These are phyloP conservation scores for Tarenaya hassleriana DNA, from an alignment of 345 rosid species.

Conservation along the genomic window DNA sequence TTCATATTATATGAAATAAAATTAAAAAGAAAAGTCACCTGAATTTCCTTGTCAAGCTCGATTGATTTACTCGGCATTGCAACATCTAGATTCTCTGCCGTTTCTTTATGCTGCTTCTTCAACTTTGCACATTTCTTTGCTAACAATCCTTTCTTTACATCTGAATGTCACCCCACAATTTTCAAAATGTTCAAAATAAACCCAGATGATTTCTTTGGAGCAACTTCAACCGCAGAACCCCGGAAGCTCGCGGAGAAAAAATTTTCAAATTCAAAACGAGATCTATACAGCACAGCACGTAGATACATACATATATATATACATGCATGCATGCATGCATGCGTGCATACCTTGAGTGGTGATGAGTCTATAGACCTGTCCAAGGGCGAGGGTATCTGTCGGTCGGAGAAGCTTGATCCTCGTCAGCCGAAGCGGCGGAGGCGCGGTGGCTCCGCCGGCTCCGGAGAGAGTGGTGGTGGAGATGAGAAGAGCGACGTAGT, in stretches of 20 bases:
- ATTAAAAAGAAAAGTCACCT: conserved; percentile 38
- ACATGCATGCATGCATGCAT: background rate
- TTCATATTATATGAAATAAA: too few relatives aligned
- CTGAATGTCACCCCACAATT: conserved; percentile 29
- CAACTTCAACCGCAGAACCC: conserved; percentile 14
- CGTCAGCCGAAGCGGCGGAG: conserved; percentile 43
- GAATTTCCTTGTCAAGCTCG: conserved; percentile 32
- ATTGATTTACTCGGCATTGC: conserved; percentile 29
- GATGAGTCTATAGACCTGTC: conserved; percentile 86
- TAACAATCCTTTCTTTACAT: conserved; percentile 72
- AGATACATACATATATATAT: too few relatives aligned
- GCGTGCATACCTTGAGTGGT: conserved; percentile 63
- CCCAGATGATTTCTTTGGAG: background rate
- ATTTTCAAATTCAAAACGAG: too few relatives aligned
- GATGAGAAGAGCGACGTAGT: conserved; percentile 76
- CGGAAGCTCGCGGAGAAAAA: background rate
- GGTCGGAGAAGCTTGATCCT: conserved; percentile 90
- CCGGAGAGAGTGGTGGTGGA: background rate
- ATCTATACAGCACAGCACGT: too few relatives aligned
- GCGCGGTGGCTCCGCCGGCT: conserved; percentile 14
- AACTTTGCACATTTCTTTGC: conserved; percentile 68
- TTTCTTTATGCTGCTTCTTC: conserved; percentile 33
- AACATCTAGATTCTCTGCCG: conserved; percentile 25
- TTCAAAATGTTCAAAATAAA: conserved; percentile 2
- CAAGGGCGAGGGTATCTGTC: conserved; percentile 64